phyloP scores from a whole-genome alignment of 495 filamentous ascomycete species.

The Parmelia sp. region DNA sequence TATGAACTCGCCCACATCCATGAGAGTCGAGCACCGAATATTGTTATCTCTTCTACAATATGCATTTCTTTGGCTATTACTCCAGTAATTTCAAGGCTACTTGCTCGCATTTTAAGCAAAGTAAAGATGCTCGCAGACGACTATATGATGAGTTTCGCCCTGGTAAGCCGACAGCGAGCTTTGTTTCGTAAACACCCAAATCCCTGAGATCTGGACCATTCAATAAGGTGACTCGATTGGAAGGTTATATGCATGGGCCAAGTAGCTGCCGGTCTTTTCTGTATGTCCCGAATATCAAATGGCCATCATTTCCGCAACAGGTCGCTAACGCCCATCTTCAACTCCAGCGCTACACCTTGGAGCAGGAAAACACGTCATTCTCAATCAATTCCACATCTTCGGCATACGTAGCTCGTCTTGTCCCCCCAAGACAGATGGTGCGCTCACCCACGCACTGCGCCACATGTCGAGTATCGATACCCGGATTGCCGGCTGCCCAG shows the following conservation, averaged over 20 bases:
- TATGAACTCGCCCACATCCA: conserved; percentile 10
- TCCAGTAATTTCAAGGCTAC: neutral
- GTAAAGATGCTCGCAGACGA: conserved; percentile 5
- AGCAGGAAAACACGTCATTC: conserved; percentile 16
- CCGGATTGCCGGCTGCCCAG: too few species aligned
- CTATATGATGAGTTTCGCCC: conserved; percentile 9
- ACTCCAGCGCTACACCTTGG: conserved; percentile 14
- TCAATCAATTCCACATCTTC: too few species aligned
- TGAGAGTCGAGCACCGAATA: conserved; percentile 2
- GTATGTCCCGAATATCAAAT: neutral
- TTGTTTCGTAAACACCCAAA: neutral
- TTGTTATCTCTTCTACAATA: conserved; percentile 3
- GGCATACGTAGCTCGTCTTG: too few species aligned
- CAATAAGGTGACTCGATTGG: neutral
- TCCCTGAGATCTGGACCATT: neutral
- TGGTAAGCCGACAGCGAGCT: conserved; percentile 1
- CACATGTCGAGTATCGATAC: too few species aligned
- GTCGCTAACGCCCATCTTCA: neutral
- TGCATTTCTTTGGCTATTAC: conserved; percentile 7
- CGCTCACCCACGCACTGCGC: too few species aligned
- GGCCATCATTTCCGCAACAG: neutral
- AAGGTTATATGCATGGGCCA: conserved; percentile 13
- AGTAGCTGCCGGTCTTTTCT: conserved; percentile 5
- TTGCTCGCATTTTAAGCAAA: conserved; percentile 11
- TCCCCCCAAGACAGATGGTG: too few species aligned